Percentiles rank a stretch among this genome's conserved stretches.
Conservation (phyloP, 1,139 yeast genomes). For the Geotrichum candidum region DNA sequence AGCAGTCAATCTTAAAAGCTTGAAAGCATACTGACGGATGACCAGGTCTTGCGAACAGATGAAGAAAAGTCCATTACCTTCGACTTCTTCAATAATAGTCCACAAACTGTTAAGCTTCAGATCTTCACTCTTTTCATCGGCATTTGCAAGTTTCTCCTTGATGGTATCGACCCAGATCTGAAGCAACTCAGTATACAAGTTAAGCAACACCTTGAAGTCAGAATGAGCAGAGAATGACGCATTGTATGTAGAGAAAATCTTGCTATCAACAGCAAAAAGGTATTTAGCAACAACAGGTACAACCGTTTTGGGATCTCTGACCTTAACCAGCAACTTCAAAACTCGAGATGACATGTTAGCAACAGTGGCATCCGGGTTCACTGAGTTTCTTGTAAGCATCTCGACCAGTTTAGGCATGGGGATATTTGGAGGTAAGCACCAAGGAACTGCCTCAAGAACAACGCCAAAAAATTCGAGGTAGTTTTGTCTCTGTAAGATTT, state of each 20-base stretch:
- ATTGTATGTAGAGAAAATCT: conserved; percentile 35
- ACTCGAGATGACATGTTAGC: conserved; percentile 59
- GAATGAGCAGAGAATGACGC: conserved; percentile 49
- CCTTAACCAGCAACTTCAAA: conserved; percentile 58
- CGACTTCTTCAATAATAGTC: conserved; percentile 86
- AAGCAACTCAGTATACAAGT: conserved; percentile 69
- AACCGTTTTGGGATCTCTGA: conserved; percentile 64
- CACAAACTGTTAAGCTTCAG: conserved; percentile 72
- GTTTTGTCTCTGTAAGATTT: conserved; percentile 29
- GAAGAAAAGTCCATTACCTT: conserved; percentile 91
- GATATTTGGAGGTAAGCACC: conserved; percentile 52
- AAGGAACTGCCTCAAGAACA: conserved; percentile 62
- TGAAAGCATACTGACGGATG: conserved; percentile 67
- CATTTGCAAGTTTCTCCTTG: conserved; percentile 7
- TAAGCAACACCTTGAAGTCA: conserved; percentile 56
- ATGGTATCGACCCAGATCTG: conserved; percentile 60
- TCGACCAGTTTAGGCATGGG: conserved; percentile 63
- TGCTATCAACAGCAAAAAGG: conserved; percentile 73
- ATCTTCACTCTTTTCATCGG: conserved; percentile 45
- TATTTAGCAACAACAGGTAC: conserved; percentile 71
- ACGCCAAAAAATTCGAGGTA: conserved; percentile 63
- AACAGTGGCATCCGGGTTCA: conserved; percentile 58
- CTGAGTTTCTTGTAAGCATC: conserved; percentile 65
- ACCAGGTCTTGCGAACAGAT: conserved; percentile 81
- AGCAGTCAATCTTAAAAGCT: conserved; percentile 67